Conservation (phyloP, 2,329 filamentous ascomycete species). For the Fusarium sp. region DNA sequence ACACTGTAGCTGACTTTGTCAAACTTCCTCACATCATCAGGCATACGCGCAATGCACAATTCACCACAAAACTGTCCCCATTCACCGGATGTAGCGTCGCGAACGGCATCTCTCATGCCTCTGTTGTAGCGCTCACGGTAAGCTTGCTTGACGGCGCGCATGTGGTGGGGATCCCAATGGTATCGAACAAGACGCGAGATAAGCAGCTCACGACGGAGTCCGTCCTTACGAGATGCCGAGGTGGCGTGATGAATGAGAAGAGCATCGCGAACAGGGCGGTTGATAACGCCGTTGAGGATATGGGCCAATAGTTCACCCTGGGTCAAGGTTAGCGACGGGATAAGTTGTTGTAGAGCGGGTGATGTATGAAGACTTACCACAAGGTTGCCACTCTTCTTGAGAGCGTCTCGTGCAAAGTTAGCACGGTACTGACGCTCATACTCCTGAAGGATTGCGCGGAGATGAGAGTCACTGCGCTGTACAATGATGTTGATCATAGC, state of each 20-base stretch:
- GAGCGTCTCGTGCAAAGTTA: conserved; percentile 90
- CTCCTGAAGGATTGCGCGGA: conserved; percentile 81
- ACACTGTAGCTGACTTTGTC: conserved; percentile 54
- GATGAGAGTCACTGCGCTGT: conserved; percentile 81
- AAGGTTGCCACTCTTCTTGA: conserved; percentile 90
- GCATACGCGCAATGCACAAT: conserved; percentile 73
- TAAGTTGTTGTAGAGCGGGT: neutral
- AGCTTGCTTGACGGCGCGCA: conserved; percentile 82
- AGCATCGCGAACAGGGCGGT: conserved; percentile 92
- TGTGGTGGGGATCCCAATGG: conserved; percentile 91
- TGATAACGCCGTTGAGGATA: conserved; percentile 96
- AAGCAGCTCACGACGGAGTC: conserved; percentile 84
- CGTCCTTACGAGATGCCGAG: conserved; percentile 76
- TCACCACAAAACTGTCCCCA: conserved; percentile 82
- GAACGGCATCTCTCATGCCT: conserved; percentile 82
- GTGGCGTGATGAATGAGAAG: conserved; percentile 92
- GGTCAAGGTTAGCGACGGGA: conserved; percentile 14
- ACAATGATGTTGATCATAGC: conserved; percentile 90
- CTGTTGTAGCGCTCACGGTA: conserved; percentile 83
- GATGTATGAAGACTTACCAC: conserved; percentile 75
- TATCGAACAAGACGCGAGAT: conserved; percentile 89
- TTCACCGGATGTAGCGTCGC: conserved; percentile 80
- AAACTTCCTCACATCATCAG: conserved; percentile 69
- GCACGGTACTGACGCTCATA: conserved; percentile 80
- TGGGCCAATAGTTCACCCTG: conserved; percentile 95